Evolutionary conservation across 306 rosid genomes (phyloP).

Genomic region (Rubus parviflorus): DNA sequence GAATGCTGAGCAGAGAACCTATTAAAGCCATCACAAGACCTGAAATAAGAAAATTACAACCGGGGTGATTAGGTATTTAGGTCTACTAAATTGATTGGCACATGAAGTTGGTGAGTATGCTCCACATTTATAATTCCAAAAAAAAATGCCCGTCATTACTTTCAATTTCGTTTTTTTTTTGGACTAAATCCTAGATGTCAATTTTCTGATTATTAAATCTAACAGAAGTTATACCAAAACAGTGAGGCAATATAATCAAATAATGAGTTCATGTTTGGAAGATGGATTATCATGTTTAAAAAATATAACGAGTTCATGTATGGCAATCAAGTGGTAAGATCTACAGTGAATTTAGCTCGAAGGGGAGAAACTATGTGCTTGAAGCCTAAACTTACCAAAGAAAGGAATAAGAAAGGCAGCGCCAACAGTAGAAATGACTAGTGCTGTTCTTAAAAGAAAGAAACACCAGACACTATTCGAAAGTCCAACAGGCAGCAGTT

Average conservation of each 20-base stretch:
- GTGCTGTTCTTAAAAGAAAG: constrained; percentile 59
- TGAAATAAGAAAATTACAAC: constrained; percentile 36
- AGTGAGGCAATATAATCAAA: background rate
- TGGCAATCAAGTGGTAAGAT: background rate
- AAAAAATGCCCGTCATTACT: background rate
- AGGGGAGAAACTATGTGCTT: background rate
- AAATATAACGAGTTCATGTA: background rate
- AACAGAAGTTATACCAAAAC: background rate
- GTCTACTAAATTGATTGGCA: background rate
- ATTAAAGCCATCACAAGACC: constrained; percentile 82
- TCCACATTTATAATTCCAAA: background rate
- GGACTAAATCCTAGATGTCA: background rate
- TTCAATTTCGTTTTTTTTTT: background rate
- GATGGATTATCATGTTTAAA: background rate
- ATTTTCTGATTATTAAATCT: background rate
- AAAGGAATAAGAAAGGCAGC: constrained; percentile 78
- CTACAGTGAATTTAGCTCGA: background rate
- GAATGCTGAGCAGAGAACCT: constrained; percentile 63
- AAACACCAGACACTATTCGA: constrained; percentile 54
- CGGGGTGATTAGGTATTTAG: background rate
- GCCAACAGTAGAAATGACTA: constrained; percentile 60
- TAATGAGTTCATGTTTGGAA: background rate
- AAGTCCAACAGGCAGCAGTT: constrained; percentile 58
- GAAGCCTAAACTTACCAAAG: constrained; percentile 53
- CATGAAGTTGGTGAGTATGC: background rate